phyloP scores from a whole-genome alignment of 208 protist genomes.

The Acanthamoeba healyi region DNA sequence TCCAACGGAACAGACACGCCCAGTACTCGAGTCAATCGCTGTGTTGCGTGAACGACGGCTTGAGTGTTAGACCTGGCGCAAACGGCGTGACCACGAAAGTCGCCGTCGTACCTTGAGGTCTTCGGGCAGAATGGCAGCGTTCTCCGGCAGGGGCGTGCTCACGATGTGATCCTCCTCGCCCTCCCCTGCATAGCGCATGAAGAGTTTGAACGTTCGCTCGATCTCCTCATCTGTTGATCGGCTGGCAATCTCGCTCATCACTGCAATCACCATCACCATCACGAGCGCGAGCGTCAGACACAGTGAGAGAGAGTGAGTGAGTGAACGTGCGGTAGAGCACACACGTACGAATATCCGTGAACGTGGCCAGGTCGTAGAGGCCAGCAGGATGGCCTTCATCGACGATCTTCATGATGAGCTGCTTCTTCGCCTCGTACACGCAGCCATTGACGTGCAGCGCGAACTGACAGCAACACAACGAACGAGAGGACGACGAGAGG shows the following conservation, averaged over 20 bases:
- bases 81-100: too few species aligned
- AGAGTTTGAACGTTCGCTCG: slow-evolving; percentile 41
- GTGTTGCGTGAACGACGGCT: too few species aligned
- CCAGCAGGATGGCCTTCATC: slow-evolving; percentile 7
- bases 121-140: slow-evolving; percentile 19
- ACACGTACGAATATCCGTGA: slow-evolving; percentile 27
- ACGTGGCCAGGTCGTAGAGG: slow-evolving; percentile 19
- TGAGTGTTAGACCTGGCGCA: too few species aligned
- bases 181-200: slow-evolving; percentile 3
- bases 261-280: slow-evolving; percentile 1
- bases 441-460: slow-evolving; percentile 33
- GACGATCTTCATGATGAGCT: slow-evolving; percentile 58
- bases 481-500: too few species aligned
- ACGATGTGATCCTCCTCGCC: slow-evolving; percentile 27
- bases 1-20: neutral
- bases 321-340: too few species aligned
- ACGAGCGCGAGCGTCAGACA: neutral
- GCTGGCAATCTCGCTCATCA: slow-evolving; percentile 51
- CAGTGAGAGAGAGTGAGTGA: neutral
- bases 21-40: slow-evolving; percentile 46
- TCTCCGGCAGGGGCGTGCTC: neutral
- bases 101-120: slow-evolving; percentile 46
- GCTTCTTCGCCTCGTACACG: slow-evolving; percentile 45
- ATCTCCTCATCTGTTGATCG: slow-evolving; percentile 17
- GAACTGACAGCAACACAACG: neutral